Evolutionary conservation across 2,329 filamentous ascomycete genomes (phyloP), one percentile per base, ranked within the genome.

Genomic region (Fusarium acutatum): DNA sequence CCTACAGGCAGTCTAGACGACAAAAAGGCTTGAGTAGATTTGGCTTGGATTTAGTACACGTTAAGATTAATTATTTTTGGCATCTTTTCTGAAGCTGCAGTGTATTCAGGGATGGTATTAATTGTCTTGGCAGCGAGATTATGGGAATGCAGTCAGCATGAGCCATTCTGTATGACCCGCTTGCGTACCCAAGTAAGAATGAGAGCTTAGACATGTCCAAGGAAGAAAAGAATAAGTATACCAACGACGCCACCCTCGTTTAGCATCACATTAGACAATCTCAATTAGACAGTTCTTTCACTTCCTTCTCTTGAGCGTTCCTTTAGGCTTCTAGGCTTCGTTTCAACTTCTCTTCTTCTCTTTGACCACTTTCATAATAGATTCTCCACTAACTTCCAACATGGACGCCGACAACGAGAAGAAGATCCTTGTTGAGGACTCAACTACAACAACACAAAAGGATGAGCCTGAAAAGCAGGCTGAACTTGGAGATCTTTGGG

Each of bases 341-440:
- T 24, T 28, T 49, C 11, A 18, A 6, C 26, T 47, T n/a, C 41
- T 12, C 10, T 17, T 7, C 10, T 22, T 18, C 30, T 44, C 7
- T 15, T n/a, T n/a, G 12, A 18, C 9, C 18, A 9, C 49, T n/a
- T 44, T n/a, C 6, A 49, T 37, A 37, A 65, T 28, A 43, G n/a
- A 24, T 4, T 30, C 17, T 11, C 8, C 10, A 30, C 12, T n/a
- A 32, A 35, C 22, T 20, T 18, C 30, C 18, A 62, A 3, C 7
- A 71, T 71, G 69, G 62, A 61, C 12, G 34, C 22, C 12, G 18
- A 66, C 3, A 46, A n/a, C 35, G 68, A 71, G 17, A 71, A 68
- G 50, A 63, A 53, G 28, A 49, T 44, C 5, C 32, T 60, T 41
- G 56, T 53, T 14, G 68, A 71, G 26, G 69, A 47, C 17, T 26